phyloP scores from a whole-genome alignment of 208 protist genomes.

The Crithidia sp. region DNA sequence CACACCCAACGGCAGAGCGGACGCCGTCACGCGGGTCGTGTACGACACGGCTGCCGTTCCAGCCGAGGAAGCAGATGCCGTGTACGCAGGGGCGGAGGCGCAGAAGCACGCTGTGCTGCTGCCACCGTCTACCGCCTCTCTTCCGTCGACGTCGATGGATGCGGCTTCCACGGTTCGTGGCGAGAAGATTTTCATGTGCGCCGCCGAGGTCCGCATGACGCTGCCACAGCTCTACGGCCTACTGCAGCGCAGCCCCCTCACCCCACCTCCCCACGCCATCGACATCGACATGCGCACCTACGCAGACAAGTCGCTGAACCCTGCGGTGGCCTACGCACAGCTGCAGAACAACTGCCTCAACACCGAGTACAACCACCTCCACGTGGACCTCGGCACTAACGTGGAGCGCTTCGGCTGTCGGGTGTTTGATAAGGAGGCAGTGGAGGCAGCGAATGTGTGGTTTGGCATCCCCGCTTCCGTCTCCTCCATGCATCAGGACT shows the following conservation, averaged over 20 bases:
- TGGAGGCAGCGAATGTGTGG: conserved; percentile 92
- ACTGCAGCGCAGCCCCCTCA: conserved; percentile 55
- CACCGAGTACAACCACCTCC: conserved; percentile 78
- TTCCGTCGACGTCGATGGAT: not conserved
- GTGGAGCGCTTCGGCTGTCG: conserved; percentile 73
- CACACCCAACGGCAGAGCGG: conserved; percentile 92
- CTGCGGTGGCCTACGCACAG: conserved; percentile 83
- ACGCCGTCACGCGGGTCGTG: conserved; percentile 84
- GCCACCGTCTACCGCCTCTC: conserved; percentile 1
- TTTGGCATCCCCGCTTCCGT: conserved; percentile 82
- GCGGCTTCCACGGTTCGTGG: not conserved
- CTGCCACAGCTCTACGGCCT: conserved; percentile 80
- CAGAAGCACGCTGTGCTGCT: conserved; percentile 29
- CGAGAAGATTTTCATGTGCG: conserved; percentile 85
- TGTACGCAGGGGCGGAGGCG: conserved; percentile 29
- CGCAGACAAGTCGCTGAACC: conserved; percentile 7
- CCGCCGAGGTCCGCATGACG: conserved; percentile 75
- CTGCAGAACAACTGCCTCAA: conserved; percentile 92
- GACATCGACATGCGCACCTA: conserved; percentile 72
- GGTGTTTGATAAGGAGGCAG: conserved; percentile 61
- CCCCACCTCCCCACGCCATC: conserved; percentile 28
- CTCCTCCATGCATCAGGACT: conserved; percentile 92
- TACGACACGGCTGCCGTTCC: conserved; percentile 51
- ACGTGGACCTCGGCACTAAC: conserved; percentile 56
- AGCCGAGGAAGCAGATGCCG: conserved; percentile 16